These are phyloP conservation scores for Lumnitzera racemosa DNA, from an alignment of 345 rosid species.

Conservation along the genomic window DNA sequence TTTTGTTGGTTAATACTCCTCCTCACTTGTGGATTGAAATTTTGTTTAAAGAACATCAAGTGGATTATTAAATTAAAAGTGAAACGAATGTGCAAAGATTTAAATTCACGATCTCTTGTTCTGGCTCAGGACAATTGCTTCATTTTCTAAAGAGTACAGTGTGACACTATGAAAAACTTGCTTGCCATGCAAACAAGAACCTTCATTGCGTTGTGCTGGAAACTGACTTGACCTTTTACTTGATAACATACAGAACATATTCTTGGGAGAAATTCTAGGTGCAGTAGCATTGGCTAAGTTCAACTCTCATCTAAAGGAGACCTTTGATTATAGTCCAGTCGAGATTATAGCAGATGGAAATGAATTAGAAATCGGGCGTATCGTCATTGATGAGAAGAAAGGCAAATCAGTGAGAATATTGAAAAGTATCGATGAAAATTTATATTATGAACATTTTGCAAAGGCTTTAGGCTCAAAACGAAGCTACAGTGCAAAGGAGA, in stretches of 20 bases:
- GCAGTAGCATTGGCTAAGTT: slow-evolving; percentile 7
- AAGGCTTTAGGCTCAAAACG: not conserved
- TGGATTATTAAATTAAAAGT: too few relatives aligned
- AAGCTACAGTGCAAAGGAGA: slow-evolving; percentile 16
- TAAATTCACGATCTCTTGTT: too few relatives aligned
- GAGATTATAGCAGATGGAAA: slow-evolving; percentile 17
- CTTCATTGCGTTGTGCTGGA: too few relatives aligned
- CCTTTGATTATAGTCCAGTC: slow-evolving; percentile 3
- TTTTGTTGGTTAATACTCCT: too few relatives aligned
- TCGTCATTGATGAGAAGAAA: slow-evolving; percentile 8
- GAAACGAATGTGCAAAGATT: too few relatives aligned
- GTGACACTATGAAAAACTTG: not conserved
- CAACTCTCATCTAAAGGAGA: slow-evolving; percentile 9
- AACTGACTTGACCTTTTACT: not conserved
- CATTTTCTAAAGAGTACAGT: too few relatives aligned
- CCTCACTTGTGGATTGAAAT: too few relatives aligned
- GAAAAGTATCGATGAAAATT: slow-evolving; percentile 14
- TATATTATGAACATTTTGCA: slow-evolving; percentile 15
- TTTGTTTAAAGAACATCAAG: too few relatives aligned
- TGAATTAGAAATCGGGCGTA: slow-evolving; percentile 7
- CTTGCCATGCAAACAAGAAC: not conserved
- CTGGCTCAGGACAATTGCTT: too few relatives aligned
- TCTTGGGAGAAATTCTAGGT: slow-evolving; percentile 14
- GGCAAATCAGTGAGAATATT: slow-evolving; percentile 16
- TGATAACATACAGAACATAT: slow-evolving; percentile 1